Conservation (phyloP, 371 early-diverging fungal species). For the Mucor velutinosus region DNA sequence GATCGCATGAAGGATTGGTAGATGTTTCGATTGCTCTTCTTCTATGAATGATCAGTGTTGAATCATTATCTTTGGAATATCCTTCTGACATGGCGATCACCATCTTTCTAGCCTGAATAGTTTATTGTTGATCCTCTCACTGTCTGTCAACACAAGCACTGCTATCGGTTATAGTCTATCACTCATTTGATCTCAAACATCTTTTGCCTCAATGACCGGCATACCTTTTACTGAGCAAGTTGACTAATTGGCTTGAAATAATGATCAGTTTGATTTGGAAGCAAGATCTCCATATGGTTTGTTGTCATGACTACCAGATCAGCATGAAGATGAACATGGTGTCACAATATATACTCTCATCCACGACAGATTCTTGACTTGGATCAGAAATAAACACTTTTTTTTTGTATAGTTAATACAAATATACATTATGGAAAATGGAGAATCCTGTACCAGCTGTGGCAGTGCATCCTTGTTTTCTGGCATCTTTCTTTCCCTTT, state of each 20-base stretch:
- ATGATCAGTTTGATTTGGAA: constrained; percentile 45
- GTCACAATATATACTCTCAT: constrained; percentile 73
- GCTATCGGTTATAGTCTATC: constrained; percentile 76
- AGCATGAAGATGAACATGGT: constrained; percentile 55
- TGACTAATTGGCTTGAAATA: constrained; percentile 67
- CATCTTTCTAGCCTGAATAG: constrained; percentile 67
- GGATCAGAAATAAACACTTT: constrained; percentile 80
- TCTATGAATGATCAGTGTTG: constrained; percentile 11
- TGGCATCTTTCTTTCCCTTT: constrained; percentile 63
- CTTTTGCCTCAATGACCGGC: constrained; percentile 75
- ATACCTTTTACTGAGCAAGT: constrained; percentile 63
- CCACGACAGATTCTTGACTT: constrained; percentile 63
- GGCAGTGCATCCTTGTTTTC: constrained; percentile 69
- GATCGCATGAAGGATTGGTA: constrained; percentile 54
- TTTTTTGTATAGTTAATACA: neutral
- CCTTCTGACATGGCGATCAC: constrained; percentile 86
- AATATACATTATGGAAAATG: neutral
- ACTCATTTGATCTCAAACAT: constrained; percentile 55
- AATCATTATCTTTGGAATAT: constrained; percentile 66
- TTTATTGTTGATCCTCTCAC: constrained; percentile 52
- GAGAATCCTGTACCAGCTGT: constrained; percentile 49
- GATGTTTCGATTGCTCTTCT: constrained; percentile 19
- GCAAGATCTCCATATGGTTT: constrained; percentile 54
- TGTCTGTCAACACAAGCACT: constrained; percentile 78
- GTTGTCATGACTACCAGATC: constrained; percentile 62